Base-by-base conservation (phyloP, 2,329 filamentous ascomycete genomes). In the Cladosporium sphaerospermum region DNA sequence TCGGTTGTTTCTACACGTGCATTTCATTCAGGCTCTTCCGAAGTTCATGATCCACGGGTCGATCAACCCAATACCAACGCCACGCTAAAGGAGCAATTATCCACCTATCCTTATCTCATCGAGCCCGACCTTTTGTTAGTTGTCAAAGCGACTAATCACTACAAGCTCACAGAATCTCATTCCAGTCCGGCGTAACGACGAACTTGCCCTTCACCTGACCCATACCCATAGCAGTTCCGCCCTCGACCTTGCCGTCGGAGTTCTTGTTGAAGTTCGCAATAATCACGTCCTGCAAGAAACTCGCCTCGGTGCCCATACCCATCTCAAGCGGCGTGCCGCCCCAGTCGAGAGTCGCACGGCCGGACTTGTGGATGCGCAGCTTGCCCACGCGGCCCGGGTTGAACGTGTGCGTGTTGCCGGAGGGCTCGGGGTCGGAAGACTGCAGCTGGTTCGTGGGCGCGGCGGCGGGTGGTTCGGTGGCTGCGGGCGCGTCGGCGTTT, bases 121-220 rank as follows among this genome's bases (percentile, higher is more conserved):
- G 9, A n/a, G 9, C 6, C 23, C 23, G 6, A 7, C 23, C 23
- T 23, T 23, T 7, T 4, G 23, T 7, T 23, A 7, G 6, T 23
- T 7, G 6, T 7, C 23, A 23, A 23, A 23, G 4, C 23, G 4
- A 36, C 33, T 10, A 36, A 36, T 36, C 9, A 23, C 18, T 9
- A 16, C 16, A n/a, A 19, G 9, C 39, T 42, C 40, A 52, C 32
- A 77, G 65, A 56, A 83, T 75, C 60, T 76, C 72, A 44, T 73
- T 72, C 78, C 80, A 84, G 63, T 85, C 75, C 11, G 82, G 82
- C 47, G 75, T 78, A 33, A 84, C 77, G 2, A 84, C 79, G 62
- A 84, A 83, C 67, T 83, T 84, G 51, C 79, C 80, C 65, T 78
- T 80, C n/a, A 85, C 73, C 61, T 82, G 76, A 8, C 81, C 82